Evolutionary conservation across 805 yeast species (phyloP), one percentile per base, ranked within the genome.

Genomic region (Metschnikowia lachancei): DNA sequence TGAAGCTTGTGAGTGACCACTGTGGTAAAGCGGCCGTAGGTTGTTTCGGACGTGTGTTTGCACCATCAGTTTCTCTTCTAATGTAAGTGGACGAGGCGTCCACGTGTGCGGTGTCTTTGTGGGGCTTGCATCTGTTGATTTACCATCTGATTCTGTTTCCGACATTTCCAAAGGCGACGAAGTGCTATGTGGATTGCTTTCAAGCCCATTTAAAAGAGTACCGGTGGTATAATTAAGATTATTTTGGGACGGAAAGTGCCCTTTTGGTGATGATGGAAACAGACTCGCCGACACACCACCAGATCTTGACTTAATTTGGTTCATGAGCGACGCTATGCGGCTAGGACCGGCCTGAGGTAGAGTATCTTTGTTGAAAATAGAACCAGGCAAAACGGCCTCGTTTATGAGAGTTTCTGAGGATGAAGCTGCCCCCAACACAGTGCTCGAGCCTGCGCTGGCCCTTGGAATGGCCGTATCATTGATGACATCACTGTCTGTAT

Each of bases 21-120:
- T 32, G 14, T 66, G 62, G 56, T 79, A 81, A 22, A 75, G 61
- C 2, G 79, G 77, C 40, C 80, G 67, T 39, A 87, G 58, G 16
- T 67, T 70, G 16, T 73, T 67, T 34, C 88, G 65, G 10, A 87
- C 82, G 40, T 76, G 59, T 17, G 66, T 69, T 58, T 86, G 94
- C 13, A 87, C 75, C 29, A 67, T 63, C 16, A 66, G 58, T 56
- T 87, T 86, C 50, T 80, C 81, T 13, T 71, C 74, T 6, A 65
- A 53, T 1, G 66, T 52, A 17, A 70, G 56, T 8, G 40, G 16
- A 3, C 41, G 42, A 6, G 43, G 49, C 13, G 37, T 7, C 17
- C 29, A 22, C 24, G 8, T 18, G 26, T n/a, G n/a, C n/a, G n/a
- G n/a, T n/a, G n/a, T n/a, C n/a, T n/a, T n/a, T n/a, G n/a, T n/a